phyloP scores from a whole-genome alignment of 768 basidiomycete species.

The Leccinum imitatum region DNA sequence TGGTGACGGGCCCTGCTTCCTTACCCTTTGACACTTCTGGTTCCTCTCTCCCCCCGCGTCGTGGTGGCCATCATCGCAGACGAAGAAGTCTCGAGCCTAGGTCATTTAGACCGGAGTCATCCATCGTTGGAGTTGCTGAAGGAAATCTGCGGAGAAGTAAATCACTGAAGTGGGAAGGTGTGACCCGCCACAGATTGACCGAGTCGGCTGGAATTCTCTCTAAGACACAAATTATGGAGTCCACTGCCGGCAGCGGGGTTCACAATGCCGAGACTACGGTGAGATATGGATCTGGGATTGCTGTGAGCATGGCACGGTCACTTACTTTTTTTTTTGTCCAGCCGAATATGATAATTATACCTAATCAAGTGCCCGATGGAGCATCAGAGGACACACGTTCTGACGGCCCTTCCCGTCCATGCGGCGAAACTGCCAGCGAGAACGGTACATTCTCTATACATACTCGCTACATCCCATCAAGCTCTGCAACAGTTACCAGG shows the following conservation, averaged over 20 bases:
- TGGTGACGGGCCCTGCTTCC: constrained; percentile 23
- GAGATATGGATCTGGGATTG: not conserved
- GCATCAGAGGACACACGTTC: constrained; percentile 1
- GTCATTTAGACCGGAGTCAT: constrained; percentile 1
- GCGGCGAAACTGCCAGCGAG: not conserved
- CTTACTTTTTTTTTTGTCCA: constrained; percentile 6
- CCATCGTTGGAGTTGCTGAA: not conserved
- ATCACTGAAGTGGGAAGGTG: constrained; percentile 26
- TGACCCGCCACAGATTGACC: not conserved
- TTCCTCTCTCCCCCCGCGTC: not conserved
- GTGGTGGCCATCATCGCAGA: constrained; percentile 10
- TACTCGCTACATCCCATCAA: not conserved
- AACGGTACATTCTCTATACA: not conserved
- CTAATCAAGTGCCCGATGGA: not conserved
- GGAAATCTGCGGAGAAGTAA: constrained; percentile 28
- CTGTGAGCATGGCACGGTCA: not conserved
- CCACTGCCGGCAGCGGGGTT: not conserved
- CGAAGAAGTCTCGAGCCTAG: constrained; percentile 18
- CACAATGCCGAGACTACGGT: constrained; percentile 3
- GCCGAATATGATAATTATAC: not conserved
- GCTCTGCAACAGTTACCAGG: not conserved
- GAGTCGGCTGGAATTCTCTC: not conserved
- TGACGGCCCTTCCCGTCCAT: constrained; percentile 1
- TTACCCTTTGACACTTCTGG: not conserved
- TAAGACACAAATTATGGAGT: not conserved